Percentiles rank a stretch among this genome's conserved stretches.
phyloP scores from a whole-genome alignment of 192 early-diverging fungal genomes.

The Coemansia sp. region DNA sequence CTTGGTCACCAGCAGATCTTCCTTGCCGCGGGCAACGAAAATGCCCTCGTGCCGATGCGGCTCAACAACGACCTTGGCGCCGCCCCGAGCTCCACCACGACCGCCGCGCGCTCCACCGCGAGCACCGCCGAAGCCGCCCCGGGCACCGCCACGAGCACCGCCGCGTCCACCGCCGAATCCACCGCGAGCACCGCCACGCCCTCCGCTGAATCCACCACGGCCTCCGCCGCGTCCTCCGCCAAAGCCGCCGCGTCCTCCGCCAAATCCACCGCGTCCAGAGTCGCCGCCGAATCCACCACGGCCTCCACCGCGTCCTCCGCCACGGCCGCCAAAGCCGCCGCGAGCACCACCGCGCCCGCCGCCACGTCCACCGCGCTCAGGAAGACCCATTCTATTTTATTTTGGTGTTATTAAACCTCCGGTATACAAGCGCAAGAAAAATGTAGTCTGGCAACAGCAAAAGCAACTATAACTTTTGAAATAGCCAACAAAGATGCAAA shows the following conservation, averaged over 20 bases:
- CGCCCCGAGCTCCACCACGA: slow-evolving; percentile 76
- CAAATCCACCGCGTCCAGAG: slow-evolving; percentile 31
- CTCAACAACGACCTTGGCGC: slow-evolving; percentile 94
- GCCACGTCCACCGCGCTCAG: slow-evolving; percentile 34
- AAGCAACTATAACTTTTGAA: not conserved
- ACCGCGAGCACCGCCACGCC: slow-evolving; percentile 54
- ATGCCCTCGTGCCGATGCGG: slow-evolving; percentile 95
- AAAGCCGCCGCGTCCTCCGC: slow-evolving; percentile 23
- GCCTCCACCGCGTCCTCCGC: slow-evolving; percentile 50
- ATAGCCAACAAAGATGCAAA: slow-evolving; percentile 3
- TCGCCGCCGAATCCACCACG: slow-evolving; percentile 48
- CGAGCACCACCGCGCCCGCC: slow-evolving; percentile 21
- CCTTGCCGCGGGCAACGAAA: slow-evolving; percentile 98
- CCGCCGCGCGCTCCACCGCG: slow-evolving; percentile 29
- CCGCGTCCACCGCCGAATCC: slow-evolving; percentile 55
- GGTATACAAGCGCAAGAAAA: not conserved
- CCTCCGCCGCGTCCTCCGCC: slow-evolving; percentile 2
- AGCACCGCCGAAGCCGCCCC: slow-evolving; percentile 52
- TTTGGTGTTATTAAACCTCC: slow-evolving; percentile 8
- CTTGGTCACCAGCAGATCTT: slow-evolving; percentile 98
- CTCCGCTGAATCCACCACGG: slow-evolving; percentile 54
- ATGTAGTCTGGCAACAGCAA: not conserved
- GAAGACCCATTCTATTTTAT: slow-evolving; percentile 44
- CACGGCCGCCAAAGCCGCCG: slow-evolving; percentile 55
- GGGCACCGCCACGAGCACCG: slow-evolving; percentile 31